These are phyloP conservation scores for Wickerhamiella shivajii DNA, from an alignment of 805 yeast genomes.

Conservation along the genomic window DNA sequence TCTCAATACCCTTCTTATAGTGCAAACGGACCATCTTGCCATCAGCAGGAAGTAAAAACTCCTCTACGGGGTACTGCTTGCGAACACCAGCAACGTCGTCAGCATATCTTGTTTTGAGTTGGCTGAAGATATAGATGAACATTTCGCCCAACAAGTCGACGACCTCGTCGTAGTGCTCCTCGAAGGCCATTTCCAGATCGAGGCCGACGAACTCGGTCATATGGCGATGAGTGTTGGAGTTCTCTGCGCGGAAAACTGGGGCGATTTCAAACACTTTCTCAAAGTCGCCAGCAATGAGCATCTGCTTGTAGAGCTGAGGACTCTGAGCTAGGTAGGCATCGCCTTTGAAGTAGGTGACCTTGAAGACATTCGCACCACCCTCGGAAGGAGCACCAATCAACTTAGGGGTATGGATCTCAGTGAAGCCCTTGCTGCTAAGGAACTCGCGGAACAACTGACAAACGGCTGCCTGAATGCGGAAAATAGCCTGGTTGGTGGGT, in stretches of 20 bases:
- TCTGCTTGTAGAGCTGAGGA: conserved; percentile 96
- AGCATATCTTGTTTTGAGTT: conserved; percentile 64
- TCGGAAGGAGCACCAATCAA: conserved; percentile 90
- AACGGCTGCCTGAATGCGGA: conserved; percentile 85
- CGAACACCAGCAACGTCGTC: conserved; percentile 81
- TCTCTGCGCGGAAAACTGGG: conserved; percentile 98
- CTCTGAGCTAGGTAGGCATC: conserved; percentile 93
- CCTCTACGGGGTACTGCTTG: conserved; percentile 94
- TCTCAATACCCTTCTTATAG: conserved; percentile 78
- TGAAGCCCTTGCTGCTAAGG: conserved; percentile 48
- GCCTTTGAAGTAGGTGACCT: conserved; percentile 81
- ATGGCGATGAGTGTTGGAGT: conserved; percentile 97
- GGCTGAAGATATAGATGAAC: conserved; percentile 76
- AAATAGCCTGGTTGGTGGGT: conserved; percentile 92
- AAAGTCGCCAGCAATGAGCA: conserved; percentile 94
- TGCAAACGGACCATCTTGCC: conserved; percentile 86
- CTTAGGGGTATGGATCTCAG: conserved; percentile 94
- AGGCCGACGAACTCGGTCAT: conserved; percentile 97
- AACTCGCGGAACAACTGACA: conserved; percentile 81
- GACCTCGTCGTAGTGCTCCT: conserved; percentile 95
- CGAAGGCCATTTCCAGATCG: conserved; percentile 96
- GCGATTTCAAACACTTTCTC: conserved; percentile 93
- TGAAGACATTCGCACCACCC: conserved; percentile 96
- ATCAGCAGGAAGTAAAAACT: conserved; percentile 82
- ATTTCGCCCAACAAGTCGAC: conserved; percentile 47